Evolutionary conservation across 2,329 filamentous ascomycete genomes (phyloP).

Genomic region (Aureobasidium sp.): DNA sequence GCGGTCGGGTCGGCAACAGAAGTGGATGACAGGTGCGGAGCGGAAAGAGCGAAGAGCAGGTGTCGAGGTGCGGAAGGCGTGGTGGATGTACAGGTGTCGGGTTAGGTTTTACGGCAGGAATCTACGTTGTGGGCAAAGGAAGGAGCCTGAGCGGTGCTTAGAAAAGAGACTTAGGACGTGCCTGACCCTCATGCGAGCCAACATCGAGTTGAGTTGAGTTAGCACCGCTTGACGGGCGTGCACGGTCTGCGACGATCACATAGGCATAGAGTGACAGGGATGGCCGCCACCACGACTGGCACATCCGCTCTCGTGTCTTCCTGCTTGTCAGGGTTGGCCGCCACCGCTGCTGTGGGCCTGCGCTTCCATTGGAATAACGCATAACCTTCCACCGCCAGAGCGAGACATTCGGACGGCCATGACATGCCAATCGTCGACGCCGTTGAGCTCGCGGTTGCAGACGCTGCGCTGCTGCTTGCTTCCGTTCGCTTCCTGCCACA

Average conservation of each 20-base stretch:
- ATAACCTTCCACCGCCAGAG: slow-evolving; percentile 1
- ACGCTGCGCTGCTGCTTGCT: slow-evolving; percentile 9
- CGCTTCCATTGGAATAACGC: neutral
- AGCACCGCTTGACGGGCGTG: slow-evolving; percentile 5
- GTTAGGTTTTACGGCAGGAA: slow-evolving; percentile 1
- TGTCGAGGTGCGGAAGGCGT: neutral
- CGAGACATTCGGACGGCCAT: neutral
- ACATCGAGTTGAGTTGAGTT: slow-evolving; percentile 6
- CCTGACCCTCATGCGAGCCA: slow-evolving; percentile 1
- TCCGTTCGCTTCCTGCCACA: slow-evolving; percentile 13
- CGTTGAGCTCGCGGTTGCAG: neutral
- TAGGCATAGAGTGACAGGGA: slow-evolving; percentile 12
- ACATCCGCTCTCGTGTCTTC: slow-evolving; percentile 13
- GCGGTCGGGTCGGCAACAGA: neutral
- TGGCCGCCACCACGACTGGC: slow-evolving; percentile 5
- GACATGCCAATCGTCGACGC: slow-evolving; percentile 1
- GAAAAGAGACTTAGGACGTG: slow-evolving; percentile 2
- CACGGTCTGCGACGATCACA: slow-evolving; percentile 9
- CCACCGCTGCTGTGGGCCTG: neutral
- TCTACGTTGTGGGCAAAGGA: slow-evolving; percentile 6
- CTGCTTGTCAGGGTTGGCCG: slow-evolving; percentile 10
- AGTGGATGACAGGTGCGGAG: neutral
- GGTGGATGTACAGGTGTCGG: neutral
- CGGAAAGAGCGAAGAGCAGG: neutral
- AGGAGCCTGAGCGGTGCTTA: neutral